Evolutionary conservation across 2,329 filamentous ascomycete genomes (phyloP).

Genomic region (Aspergillus pseudoglaucus): DNA sequence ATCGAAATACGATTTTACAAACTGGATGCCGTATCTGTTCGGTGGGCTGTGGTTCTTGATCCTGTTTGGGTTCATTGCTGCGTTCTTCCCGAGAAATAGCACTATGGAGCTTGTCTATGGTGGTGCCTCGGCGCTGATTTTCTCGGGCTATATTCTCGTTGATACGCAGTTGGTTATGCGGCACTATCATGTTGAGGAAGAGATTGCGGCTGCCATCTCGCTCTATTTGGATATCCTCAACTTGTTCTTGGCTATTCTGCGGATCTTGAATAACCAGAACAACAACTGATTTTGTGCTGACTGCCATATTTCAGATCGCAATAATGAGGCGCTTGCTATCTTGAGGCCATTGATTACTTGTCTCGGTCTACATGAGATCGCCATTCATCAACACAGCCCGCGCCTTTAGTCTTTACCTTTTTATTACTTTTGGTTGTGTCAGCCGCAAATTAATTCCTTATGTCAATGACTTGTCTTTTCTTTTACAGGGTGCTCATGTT

Average conservation of each 20-base stretch:
- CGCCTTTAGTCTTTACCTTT: no score
- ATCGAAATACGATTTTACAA: conserved; percentile 96
- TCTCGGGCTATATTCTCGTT: conserved; percentile 89
- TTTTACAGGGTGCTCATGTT: no score
- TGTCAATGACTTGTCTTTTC: no score
- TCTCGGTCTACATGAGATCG: no score
- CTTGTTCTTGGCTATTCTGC: conserved; percentile 88
- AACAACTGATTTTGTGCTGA: conserved; percentile 60
- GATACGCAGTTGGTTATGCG: conserved; percentile 95
- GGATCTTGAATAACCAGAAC: conserved; percentile 92
- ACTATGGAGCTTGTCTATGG: conserved; percentile 81
- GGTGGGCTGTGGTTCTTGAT: conserved; percentile 84
- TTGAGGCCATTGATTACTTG: no score
- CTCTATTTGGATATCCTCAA: conserved; percentile 96
- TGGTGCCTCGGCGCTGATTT: conserved; percentile 73
- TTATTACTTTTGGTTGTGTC: no score
- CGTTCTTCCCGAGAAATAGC: conserved; percentile 79
- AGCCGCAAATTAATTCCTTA: no score
- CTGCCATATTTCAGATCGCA: neutral
- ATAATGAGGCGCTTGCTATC: no score
- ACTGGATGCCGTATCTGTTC: conserved; percentile 93
- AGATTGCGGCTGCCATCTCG: conserved; percentile 91
- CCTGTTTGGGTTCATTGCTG: conserved; percentile 85
- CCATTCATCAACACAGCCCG: no score
- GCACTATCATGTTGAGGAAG: conserved; percentile 95